Conservation (phyloP, 2,329 filamentous ascomycete species). For the Fusarium fracticaudum region DNA sequence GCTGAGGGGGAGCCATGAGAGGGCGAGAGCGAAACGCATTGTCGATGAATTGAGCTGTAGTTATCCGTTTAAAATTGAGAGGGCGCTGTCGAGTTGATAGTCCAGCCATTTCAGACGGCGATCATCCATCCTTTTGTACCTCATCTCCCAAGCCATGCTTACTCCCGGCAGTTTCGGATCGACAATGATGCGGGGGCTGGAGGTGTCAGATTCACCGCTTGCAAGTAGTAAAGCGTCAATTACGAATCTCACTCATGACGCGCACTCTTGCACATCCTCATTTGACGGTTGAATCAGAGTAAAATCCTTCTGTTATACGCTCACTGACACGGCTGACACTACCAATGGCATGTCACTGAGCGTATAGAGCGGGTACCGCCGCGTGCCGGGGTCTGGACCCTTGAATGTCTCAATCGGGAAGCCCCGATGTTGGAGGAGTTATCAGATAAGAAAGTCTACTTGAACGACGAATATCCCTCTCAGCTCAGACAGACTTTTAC, state of each 20-base stretch:
- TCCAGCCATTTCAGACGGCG: background rate
- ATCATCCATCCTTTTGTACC: background rate
- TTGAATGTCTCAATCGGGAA: background rate
- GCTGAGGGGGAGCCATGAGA: slow-evolving; percentile 2
- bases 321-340: background rate
- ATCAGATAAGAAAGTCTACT: slow-evolving; percentile 7
- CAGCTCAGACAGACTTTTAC: accelerated
- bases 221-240: slow-evolving; percentile 1
- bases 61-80: background rate
- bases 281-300: background rate
- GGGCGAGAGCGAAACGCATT: background rate
- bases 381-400: background rate
- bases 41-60: background rate
- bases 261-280: background rate
- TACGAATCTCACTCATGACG: slow-evolving; percentile 2
- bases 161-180: slow-evolving; percentile 1
- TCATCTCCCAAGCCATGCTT: background rate
- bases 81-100: accelerated
- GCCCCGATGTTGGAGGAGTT: background rate
- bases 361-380: slow-evolving; percentile 3
- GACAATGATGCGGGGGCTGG: slow-evolving; percentile 1
- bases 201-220: slow-evolving; percentile 6
- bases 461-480: background rate
- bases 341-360: background rate
- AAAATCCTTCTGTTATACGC: background rate